Conservation (phyloP, 768 basidiomycete genomes). For the Phylloporus sp. region DNA sequence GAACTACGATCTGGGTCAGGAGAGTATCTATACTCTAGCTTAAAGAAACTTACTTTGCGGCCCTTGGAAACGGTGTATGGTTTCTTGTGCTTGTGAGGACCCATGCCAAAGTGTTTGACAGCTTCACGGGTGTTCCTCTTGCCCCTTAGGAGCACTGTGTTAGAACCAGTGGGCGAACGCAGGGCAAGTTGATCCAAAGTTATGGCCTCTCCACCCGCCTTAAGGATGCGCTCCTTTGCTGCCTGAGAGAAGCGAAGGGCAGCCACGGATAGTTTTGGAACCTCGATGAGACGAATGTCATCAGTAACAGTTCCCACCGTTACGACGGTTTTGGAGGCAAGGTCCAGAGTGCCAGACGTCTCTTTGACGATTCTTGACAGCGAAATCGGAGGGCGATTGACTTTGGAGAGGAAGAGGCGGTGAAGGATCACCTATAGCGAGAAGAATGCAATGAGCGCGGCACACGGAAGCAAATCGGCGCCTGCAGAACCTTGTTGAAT, state of each 20-base stretch:
- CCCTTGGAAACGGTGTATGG: conserved; percentile 95
- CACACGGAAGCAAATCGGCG: background rate
- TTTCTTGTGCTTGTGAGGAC: conserved; percentile 98
- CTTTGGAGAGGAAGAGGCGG: conserved; percentile 94
- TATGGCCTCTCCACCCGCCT: conserved; percentile 90
- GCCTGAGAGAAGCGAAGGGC: conserved; percentile 92
- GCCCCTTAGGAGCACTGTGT: conserved; percentile 91
- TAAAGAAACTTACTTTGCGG: conserved; percentile 61
- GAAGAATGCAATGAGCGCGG: conserved; percentile 17
- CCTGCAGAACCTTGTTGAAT: conserved; percentile 83
- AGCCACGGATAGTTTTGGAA: conserved; percentile 90
- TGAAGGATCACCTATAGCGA: conserved; percentile 76
- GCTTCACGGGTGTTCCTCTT: conserved; percentile 92
- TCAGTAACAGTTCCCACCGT: conserved; percentile 91
- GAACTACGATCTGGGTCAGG: conserved; percentile 49
- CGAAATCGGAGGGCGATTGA: conserved; percentile 95
- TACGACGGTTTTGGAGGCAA: conserved; percentile 80
- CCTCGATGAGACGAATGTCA: conserved; percentile 77
- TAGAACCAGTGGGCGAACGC: conserved; percentile 89
- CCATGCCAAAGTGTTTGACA: conserved; percentile 98
- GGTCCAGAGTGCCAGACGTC: conserved; percentile 60
- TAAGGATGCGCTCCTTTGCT: conserved; percentile 92
- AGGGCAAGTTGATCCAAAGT: conserved; percentile 97
- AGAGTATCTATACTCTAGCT: too few relatives aligned
- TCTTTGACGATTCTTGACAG: conserved; percentile 89